Base-by-base conservation (phyloP, 2,329 filamentous ascomycete genomes). In the Orbilia blumenaviensis region DNA sequence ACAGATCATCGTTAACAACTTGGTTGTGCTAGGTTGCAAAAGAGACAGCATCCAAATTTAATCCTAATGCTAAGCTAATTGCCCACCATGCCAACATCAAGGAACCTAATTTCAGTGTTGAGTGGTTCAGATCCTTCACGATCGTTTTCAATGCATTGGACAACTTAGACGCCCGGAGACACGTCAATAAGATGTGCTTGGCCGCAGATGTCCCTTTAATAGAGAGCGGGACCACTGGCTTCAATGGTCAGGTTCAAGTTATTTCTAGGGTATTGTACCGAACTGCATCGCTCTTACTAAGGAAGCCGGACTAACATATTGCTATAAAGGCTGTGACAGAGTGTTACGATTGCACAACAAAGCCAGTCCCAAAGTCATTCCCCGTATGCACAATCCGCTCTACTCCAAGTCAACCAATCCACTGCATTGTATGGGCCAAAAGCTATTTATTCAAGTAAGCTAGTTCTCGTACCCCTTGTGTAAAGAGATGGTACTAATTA, bases 341-440 rank as follows among this genome's bases (percentile, higher is more conserved):
- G 80, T 99, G 95, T 84, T 99, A 99, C 83, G 95, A 99, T 82
- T 99, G 95, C 84, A 91, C 89, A 12, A 88, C 89, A 1, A 99
- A 99, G 83, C 91, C 94, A 76, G 89, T 91, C 1, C 94, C 94
- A 4, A 98, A 97, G 82, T 91, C 91, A 0, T 98, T 96, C 81
- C 94, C 95, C 1, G 94, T 98, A 44, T 99, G 95, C 84, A 99
- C 95, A 0, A 98, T 99, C 80, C 89, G 95, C 82, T 97, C 93
- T 82, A 99, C 94, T 0, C 95, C 95, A 0, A 96, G 92, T 78
- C 94, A 98, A 81, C 92, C 94, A 0, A 98, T 99, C 46, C 95
- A 99, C 84, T 98, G 95, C 84, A 99, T 99, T 77, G 94, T 99
- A 1, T 99, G 95, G 95, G 94, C 89, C 18, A 99, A 98, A 84